These are phyloP conservation scores for Phyllosticta capitalensis DNA, from an alignment of 2,329 filamentous ascomycete species.

Conservation along the genomic window DNA sequence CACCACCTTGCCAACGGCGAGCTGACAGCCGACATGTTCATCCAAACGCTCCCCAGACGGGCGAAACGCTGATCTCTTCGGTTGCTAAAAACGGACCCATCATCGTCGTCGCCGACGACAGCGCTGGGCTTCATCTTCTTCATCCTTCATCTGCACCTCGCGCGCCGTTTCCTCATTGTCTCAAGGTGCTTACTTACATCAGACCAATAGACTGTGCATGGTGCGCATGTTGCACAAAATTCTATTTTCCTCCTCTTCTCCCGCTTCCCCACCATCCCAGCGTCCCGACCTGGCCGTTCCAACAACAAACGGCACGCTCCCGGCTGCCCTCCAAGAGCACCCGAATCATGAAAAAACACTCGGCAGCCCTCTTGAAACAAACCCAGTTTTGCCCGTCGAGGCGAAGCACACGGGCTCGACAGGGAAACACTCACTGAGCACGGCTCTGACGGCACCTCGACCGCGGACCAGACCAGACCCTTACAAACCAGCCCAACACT, in stretches of 20 bases:
- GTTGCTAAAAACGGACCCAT: not conserved
- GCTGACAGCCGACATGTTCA: not conserved
- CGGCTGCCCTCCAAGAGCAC: not conserved
- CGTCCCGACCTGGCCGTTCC: not conserved
- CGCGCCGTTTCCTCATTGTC: not conserved
- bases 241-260: not conserved
- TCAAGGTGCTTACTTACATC: not conserved
- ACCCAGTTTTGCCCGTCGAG: not conserved
- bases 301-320: not conserved
- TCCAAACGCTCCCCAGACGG: not conserved
- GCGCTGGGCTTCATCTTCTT: too few relatives aligned
- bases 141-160: not conserved
- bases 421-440: not conserved
- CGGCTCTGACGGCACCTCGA: not conserved
- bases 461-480: not conserved
- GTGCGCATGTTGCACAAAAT: not conserved
- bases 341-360: not conserved
- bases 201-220: not conserved
- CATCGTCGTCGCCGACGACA: too few relatives aligned
- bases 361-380: not conserved
- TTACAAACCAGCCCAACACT: not conserved
- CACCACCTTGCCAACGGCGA: not conserved
- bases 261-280: not conserved
- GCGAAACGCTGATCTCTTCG: not conserved
- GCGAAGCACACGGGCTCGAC: not conserved